Evolutionary conservation across 2,329 filamentous ascomycete species (phyloP), one percentile per base, ranked within the genome.

Genomic region (Alternaria alternata): DNA sequence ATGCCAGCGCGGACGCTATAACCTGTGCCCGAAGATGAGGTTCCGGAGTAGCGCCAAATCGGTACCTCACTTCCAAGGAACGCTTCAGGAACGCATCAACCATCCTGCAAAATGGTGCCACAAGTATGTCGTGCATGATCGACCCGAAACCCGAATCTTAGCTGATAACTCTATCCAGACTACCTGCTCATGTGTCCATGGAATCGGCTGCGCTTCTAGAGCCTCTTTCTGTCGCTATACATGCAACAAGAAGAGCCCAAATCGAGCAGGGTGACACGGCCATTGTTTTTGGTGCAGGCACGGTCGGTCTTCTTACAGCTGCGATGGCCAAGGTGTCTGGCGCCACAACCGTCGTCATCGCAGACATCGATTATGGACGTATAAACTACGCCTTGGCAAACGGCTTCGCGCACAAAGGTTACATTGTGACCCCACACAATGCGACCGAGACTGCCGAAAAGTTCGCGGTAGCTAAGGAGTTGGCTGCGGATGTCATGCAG

Each of bases 261-360:
- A 84, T 96, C 64, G 84, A 84, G 65, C 91, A 92, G 1, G 92
- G 92, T 8, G 87, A 93, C 74, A 88, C 86, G 7, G 91, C 93
- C 16, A 89, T 96, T 3, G 89, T 97, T 22, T 94, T 96, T 82
- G 93, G 93, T 46, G 92, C 92, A 4, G 93, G 93, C 0, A 92
- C 93, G 3, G 77, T 80, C 54, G 78, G 78, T 11, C 64, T 80
- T 24, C 66, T 80, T 54, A 74, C 73, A 39, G 77, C 78, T 44
- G 77, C 77, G 14, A 79, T 80, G 77, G 77, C 78, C 16, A 79
- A 76, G 62, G 63, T 79, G 51, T 79, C 74, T 56, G 78, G 78
- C 32, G 78, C 78, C n/a, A 78, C 76, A 11, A 79, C 74, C 3
- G 78, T 80, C 4, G 69, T 79, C 12, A 79, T 80, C 56, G 78